A percentile compares a stretch with the other conserved stretches of the same genome.
Evolutionary conservation across 2,329 filamentous ascomycete species (phyloP).

Genomic region (Capronia coronata): DNA sequence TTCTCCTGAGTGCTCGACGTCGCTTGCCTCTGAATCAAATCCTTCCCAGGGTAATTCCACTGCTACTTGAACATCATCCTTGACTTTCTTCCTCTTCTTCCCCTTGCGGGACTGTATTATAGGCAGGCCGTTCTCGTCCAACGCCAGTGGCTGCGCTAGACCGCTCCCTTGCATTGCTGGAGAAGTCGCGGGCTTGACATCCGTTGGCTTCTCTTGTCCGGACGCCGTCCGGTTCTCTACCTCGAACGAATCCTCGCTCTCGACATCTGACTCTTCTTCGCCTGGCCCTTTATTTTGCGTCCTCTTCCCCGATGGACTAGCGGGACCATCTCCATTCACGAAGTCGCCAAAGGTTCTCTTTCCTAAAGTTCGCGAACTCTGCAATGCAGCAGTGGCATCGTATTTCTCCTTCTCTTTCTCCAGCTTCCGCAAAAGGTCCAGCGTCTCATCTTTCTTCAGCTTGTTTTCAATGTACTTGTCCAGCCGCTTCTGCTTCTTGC

Average conservation of each 20-base stretch:
- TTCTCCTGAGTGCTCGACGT: conserved; percentile 14
- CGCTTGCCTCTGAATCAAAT: conserved; percentile 41
- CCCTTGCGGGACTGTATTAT: conserved; percentile 71
- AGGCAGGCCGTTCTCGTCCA: conserved; percentile 72
- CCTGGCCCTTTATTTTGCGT: neutral
- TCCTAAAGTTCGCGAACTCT: conserved; percentile 71
- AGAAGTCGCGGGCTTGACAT: neutral
- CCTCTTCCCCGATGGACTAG: neutral
- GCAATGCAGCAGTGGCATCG: conserved; percentile 59
- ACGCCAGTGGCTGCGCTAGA: conserved; percentile 76
- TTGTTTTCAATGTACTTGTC: conserved; percentile 80
- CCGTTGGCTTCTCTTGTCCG: conserved; percentile 40
- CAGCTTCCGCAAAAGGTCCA: conserved; percentile 75
- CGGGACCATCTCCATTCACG: neutral
- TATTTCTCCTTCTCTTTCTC: conserved; percentile 69
- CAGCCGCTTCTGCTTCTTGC: conserved; percentile 61
- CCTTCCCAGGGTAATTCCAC: conserved; percentile 43
- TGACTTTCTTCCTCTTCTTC: conserved; percentile 45
- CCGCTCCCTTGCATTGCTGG: conserved; percentile 55
- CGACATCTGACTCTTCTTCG: conserved; percentile 18
- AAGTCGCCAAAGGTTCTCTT: conserved; percentile 62
- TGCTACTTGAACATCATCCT: conserved; percentile 21
- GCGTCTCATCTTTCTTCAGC: conserved; percentile 86
- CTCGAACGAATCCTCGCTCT: conserved; percentile 29
- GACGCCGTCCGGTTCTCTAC: conserved; percentile 31